Evolutionary conservation across 2,329 filamentous ascomycete genomes (phyloP), one percentile per base, ranked within the genome.

Genomic region (Shiraia sp.): DNA sequence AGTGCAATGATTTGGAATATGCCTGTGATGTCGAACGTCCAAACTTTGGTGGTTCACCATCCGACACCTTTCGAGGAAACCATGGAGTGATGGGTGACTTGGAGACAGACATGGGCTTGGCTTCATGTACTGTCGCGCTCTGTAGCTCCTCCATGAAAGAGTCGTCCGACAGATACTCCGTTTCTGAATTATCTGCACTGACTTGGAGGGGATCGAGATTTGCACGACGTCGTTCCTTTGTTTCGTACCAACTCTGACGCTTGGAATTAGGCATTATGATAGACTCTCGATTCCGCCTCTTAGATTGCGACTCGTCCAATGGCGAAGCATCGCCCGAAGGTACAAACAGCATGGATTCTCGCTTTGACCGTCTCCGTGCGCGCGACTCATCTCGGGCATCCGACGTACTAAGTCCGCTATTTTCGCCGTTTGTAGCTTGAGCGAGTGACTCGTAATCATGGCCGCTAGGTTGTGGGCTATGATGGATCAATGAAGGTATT

Each of bases 91-190:
- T 81, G n/a, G 90, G 88, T n/a, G 90, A 90, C 66, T 90, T 91
- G 15, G 87, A 83, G 7, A 57, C 61, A 2, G 80, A 79, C 50
- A 95, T 82, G 2, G 88, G 86, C 62, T 85, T 86, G n/a, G 90
- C 90, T 71, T 96, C 83, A 62, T 93, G 80, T 13, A 95, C 74
- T 2, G 86, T 90, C 19, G 90, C 90, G 40, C 82, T 87, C 57
- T 89, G 87, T 40, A 95, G 73, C 70, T 95, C 90, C 42, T 95
- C 87, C 80, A 95, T 87, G 49, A 91, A 80, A 12, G 83, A 86
- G 61, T 93, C 88, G 65, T 92, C 88, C n/a, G 87, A 85, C 28
- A 82, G 71, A 62, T 79, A 79, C 29, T 77, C 74, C 14, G 68
- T 59, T 37, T 74, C 69, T 8, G 67, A 69, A 37, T 71, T 68